Conservation (phyloP, 2,329 filamentous ascomycete genomes). For the Zasmidium cellare region DNA sequence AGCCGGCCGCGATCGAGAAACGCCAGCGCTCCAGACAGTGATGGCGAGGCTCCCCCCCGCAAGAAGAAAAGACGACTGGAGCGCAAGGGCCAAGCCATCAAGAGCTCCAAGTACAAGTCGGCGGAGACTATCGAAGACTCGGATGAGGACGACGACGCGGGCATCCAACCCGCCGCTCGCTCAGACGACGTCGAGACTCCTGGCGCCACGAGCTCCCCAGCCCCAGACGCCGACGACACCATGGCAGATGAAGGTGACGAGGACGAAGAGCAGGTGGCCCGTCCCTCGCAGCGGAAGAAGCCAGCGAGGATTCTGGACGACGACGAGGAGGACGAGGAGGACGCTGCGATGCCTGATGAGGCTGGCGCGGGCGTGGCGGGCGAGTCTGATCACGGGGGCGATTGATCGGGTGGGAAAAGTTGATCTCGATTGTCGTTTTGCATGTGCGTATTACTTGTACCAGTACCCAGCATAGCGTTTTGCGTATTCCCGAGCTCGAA, state of each 20-base stretch:
- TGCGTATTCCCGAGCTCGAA: too few relatives aligned
- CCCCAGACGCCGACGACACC: constrained; percentile 22
- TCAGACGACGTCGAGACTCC: constrained; percentile 29
- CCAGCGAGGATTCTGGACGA: constrained; percentile 34
- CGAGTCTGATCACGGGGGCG: constrained; percentile 20
- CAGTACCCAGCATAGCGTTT: too few relatives aligned
- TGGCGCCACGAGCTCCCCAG: constrained; percentile 17
- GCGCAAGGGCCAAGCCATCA: constrained; percentile 48
- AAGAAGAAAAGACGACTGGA: constrained; percentile 64
- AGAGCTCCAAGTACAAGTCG: constrained; percentile 73
- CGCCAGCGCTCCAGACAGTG: constrained; percentile 38
- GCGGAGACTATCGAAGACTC: constrained; percentile 80
- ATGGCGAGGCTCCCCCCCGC: constrained; percentile 58
- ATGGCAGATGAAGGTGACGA: constrained; percentile 29
- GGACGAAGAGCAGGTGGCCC: constrained; percentile 24
- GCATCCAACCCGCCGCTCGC: constrained; percentile 27
- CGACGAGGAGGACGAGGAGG: constrained; percentile 38
- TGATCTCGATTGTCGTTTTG: neutral
- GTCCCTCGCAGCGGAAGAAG: constrained; percentile 27
- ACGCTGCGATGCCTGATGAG: constrained; percentile 15
- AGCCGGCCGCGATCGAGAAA: constrained; percentile 32
- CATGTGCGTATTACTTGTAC: too few relatives aligned
- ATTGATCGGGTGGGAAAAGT: constrained; percentile 7
- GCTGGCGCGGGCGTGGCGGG: constrained; percentile 9
- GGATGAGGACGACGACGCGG: constrained; percentile 53